Conservation (phyloP, 352 stramenopile genomes). For the Globisporangium perplexum region DNA sequence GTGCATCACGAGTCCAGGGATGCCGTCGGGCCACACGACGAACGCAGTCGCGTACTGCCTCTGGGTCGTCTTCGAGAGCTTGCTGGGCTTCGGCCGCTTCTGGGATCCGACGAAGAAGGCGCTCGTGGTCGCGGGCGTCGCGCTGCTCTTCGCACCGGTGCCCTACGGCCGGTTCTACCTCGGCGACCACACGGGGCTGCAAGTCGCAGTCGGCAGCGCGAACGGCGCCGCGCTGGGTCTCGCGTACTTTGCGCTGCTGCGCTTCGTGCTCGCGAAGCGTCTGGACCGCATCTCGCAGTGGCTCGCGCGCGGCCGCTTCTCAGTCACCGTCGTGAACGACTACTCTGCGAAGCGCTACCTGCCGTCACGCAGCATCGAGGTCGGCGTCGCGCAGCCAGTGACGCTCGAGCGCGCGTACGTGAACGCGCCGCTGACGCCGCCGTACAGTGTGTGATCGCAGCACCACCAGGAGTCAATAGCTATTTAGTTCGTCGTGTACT, state of each 20-base stretch:
- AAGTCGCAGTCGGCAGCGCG: constrained; percentile 36
- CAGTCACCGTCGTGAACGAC: constrained; percentile 8
- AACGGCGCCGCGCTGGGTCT: constrained; percentile 31
- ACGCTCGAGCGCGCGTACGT: constrained; percentile 1
- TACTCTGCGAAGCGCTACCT: constrained; percentile 2
- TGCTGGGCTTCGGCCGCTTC: constrained; percentile 26
- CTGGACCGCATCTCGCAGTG: constrained; percentile 4
- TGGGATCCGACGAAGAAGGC: constrained; percentile 18
- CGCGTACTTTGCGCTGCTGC: constrained; percentile 42
- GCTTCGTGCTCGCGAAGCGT: constrained; percentile 22
- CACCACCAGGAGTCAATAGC: neutral
- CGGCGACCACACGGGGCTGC: constrained; percentile 46
- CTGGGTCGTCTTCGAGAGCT: constrained; percentile 40
- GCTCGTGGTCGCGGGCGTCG: neutral
- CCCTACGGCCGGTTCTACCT: constrained; percentile 55
- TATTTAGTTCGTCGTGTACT: neutral
- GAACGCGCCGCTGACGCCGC: neutral
- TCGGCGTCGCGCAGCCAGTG: neutral
- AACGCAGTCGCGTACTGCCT: constrained; percentile 42
- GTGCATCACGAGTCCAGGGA: constrained; percentile 37
- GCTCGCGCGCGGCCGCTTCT: constrained; percentile 2
- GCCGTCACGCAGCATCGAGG: neutral
- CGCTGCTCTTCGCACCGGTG: constrained; percentile 38
- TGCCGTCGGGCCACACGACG: constrained; percentile 48
- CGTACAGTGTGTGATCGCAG: neutral